Evolutionary conservation across 1,284 basidiomycete genomes (phyloP).

Genomic region (Pulchroboletus neoregius): DNA sequence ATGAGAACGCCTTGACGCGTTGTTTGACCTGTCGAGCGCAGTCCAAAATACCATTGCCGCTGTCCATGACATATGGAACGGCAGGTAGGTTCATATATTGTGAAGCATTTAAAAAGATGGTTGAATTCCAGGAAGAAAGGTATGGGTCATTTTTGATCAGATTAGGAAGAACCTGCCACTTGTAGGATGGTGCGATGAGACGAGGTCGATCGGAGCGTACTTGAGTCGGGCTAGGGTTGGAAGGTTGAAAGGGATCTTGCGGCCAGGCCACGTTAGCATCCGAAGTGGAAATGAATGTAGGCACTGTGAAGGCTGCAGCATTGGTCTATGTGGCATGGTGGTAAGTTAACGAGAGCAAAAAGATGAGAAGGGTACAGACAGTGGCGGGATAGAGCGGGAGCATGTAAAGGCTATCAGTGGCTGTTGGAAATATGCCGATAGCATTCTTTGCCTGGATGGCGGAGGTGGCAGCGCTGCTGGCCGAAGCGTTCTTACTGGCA

Average conservation of each 20-base stretch:
- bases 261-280: slow-evolving; percentile 66
- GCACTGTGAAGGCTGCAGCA: slow-evolving; percentile 69
- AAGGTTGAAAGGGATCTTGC: slow-evolving; percentile 65
- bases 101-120: slow-evolving; percentile 89
- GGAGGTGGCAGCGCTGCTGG: slow-evolving; percentile 42
- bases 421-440: slow-evolving; percentile 67
- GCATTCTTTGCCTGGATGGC: slow-evolving; percentile 58
- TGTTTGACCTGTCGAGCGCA: slow-evolving; percentile 87
- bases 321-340: slow-evolving; percentile 57
- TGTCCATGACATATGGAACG: slow-evolving; percentile 75
- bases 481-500: slow-evolving; percentile 41
- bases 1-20: slow-evolving; percentile 89
- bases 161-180: slow-evolving; percentile 82
- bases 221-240: slow-evolving; percentile 52
- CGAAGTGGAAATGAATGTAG: slow-evolving; percentile 61
- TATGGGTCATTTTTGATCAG: slow-evolving; percentile 86
- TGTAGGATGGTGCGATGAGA: slow-evolving; percentile 87
- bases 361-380: slow-evolving; percentile 47
- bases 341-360: slow-evolving; percentile 2
- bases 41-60: slow-evolving; percentile 90
- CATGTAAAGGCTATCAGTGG: slow-evolving; percentile 69
- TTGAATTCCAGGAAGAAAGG: slow-evolving; percentile 84
- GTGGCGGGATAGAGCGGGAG: slow-evolving; percentile 87
- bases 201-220: slow-evolving; percentile 83
- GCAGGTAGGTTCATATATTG: slow-evolving; percentile 58